Evolutionary conservation across 768 basidiomycete genomes (phyloP), one percentile per base, ranked within the genome.

Genomic region (Boletellus ananas): DNA sequence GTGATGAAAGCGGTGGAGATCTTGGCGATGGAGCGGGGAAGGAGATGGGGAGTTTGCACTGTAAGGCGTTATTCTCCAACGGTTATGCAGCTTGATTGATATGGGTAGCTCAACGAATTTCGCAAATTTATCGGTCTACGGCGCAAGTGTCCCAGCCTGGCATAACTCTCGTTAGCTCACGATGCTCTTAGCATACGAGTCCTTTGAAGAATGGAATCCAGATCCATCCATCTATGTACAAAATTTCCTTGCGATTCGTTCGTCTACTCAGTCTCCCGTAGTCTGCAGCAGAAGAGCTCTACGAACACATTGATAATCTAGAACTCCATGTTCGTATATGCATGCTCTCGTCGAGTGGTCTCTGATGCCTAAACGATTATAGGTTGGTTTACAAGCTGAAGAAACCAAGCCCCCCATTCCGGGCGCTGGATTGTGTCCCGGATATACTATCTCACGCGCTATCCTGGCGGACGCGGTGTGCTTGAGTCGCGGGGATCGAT

Each of bases 381-480:
- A 81, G 79, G 78, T 81, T 27, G 85, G 85, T 10, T 66, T 87
- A 27, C 83, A 84, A 69, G 85, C 86, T 6, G 90, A 92, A 64
- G 74, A 90, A 57, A 61, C 85, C 3, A 91, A 90, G 61, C 53
- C 58, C 3, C 78, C 82, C 6, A 73, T 74, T 20, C 77, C 80
- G 1, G 90, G 88, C 7, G 83, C 86, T 6, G 90, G 89, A 11
- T 63, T 91, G 5, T 90, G 88, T 63, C 88, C 88, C 5, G 87
- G 88, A 23, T 90, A 83, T 70, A 91, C 90, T 5, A 85, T 89
- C 55, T 88, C 88, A 7, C 76, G 90, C 38, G 86, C 88, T n/a
- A 92, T 94, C 55, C 73, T 94, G 13, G 75, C 83, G 11, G 88
- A 90, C 62, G 89, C 88, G 2, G 83, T 90, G 33, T 81, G 76